Conservation (phyloP, 2,329 filamentous ascomycete species). For the Cryphonectria nitschkei region DNA sequence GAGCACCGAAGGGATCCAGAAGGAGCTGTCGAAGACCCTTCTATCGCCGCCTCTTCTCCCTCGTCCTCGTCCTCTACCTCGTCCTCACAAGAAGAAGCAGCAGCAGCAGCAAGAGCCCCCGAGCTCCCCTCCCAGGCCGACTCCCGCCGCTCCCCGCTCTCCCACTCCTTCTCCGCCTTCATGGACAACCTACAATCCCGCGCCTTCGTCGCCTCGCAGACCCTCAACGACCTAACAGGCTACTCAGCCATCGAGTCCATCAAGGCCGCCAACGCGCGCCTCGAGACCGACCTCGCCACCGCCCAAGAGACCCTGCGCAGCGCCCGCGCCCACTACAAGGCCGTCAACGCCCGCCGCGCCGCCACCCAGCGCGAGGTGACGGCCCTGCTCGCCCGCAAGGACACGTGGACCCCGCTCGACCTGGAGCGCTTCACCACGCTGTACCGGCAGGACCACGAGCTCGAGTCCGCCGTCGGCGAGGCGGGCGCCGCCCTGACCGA, state of each 20-base stretch:
- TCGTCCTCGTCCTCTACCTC: not conserved
- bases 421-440: constrained; percentile 93
- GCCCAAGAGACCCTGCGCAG: constrained; percentile 69
- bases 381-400: constrained; percentile 88
- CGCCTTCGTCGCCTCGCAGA: constrained; percentile 81
- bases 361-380: constrained; percentile 94
- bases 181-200: constrained; percentile 92
- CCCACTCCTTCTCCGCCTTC: constrained; percentile 63
- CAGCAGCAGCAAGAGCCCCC: constrained; percentile 16
- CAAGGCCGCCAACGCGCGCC: constrained; percentile 74
- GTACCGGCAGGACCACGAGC: constrained; percentile 89
- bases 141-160: constrained; percentile 46
- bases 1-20: not conserved
- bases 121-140: constrained; percentile 53
- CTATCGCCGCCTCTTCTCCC: not conserved
- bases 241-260: constrained; percentile 90
- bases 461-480: constrained; percentile 80
- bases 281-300: constrained; percentile 60
- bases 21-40: not conserved
- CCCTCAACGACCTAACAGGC: constrained; percentile 91
- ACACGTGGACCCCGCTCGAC: constrained; percentile 84
- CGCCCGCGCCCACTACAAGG: constrained; percentile 77
- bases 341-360: constrained; percentile 82
- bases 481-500: constrained; percentile 73
- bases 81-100: not conserved